Conservation (phyloP, 1,284 basidiomycete genomes). For the Heterobasidion occidentale region DNA sequence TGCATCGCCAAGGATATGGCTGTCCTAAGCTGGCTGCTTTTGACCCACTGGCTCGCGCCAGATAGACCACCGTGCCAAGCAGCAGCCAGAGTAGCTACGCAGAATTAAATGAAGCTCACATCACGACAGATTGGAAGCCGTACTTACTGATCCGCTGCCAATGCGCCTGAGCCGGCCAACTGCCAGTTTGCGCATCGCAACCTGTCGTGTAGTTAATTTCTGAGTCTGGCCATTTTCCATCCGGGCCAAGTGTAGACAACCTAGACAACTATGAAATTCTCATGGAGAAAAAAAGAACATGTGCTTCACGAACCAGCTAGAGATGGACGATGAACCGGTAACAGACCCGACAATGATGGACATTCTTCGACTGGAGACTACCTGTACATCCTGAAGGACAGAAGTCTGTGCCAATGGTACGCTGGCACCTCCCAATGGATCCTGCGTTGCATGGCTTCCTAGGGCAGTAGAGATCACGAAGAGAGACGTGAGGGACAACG, state of each 20-base stretch:
- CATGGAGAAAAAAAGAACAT: not conserved
- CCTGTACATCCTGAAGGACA: slow-evolving; percentile 17
- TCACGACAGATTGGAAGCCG: not conserved
- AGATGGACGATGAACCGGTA: slow-evolving; percentile 16
- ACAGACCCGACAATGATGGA: slow-evolving; percentile 20
- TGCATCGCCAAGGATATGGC: slow-evolving; percentile 45
- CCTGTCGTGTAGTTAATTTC: slow-evolving; percentile 52
- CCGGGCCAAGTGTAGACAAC: slow-evolving; percentile 32
- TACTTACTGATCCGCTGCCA: slow-evolving; percentile 49
- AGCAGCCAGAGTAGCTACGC: slow-evolving; percentile 38
- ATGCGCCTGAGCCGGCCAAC: slow-evolving; percentile 60
- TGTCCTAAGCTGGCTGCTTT: slow-evolving; percentile 27
- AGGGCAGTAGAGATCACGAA: not conserved
- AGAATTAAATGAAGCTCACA: not conserved
- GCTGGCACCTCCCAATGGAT: too few relatives aligned
- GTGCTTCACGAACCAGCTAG: slow-evolving; percentile 15
- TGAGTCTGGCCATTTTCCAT: slow-evolving; percentile 48
- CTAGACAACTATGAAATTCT: slow-evolving; percentile 17
- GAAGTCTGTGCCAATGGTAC: not conserved
- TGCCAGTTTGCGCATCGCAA: slow-evolving; percentile 49
- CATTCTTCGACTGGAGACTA: slow-evolving; percentile 18
- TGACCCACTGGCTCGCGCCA: slow-evolving; percentile 31
- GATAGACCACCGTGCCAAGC: slow-evolving; percentile 49
- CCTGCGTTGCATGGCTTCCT: not conserved
- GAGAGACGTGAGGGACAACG: not conserved